Evolutionary conservation across 768 basidiomycete genomes (phyloP).

Genomic region (Tylopilus plumbeoviolaceoides): DNA sequence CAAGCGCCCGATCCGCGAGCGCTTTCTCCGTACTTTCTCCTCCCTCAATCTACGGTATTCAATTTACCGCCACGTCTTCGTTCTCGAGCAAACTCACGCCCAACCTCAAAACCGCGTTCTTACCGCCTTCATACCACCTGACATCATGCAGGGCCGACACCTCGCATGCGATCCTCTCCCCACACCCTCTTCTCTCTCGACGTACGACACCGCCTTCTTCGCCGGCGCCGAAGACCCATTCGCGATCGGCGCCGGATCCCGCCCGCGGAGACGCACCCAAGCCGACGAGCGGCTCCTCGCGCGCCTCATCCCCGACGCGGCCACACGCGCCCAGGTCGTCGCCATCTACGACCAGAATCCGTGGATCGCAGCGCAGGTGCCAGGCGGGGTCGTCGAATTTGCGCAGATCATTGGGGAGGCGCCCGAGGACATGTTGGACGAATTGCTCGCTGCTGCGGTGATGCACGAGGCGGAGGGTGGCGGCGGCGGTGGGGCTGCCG

Average conservation of each 20-base stretch:
- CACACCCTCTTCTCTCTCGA: slow-evolving; percentile 53
- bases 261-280: slow-evolving; percentile 38
- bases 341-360: slow-evolving; percentile 59
- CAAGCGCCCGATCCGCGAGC: slow-evolving; percentile 26
- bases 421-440: slow-evolving; percentile 56
- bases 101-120: slow-evolving; percentile 40
- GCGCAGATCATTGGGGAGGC: slow-evolving; percentile 51
- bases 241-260: slow-evolving; percentile 15
- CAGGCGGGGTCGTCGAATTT: slow-evolving; percentile 63
- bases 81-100: slow-evolving; percentile 59
- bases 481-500: background rate
- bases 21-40: slow-evolving; percentile 38
- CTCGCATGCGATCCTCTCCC: slow-evolving; percentile 87
- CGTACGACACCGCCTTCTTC: slow-evolving; percentile 78
- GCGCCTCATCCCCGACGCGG: slow-evolving; percentile 54
- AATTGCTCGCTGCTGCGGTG: slow-evolving; percentile 46
- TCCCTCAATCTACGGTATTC: slow-evolving; percentile 43
- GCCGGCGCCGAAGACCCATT: slow-evolving; percentile 53
- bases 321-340: slow-evolving; percentile 54
- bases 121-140: slow-evolving; percentile 67
- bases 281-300: slow-evolving; percentile 51
- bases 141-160: slow-evolving; percentile 47
- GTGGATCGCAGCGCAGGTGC: slow-evolving; percentile 51
- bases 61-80: slow-evolving; percentile 71
- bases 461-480: slow-evolving; percentile 24